Conservation (phyloP, 805 yeast species). For the Blastobotrys parvus region DNA sequence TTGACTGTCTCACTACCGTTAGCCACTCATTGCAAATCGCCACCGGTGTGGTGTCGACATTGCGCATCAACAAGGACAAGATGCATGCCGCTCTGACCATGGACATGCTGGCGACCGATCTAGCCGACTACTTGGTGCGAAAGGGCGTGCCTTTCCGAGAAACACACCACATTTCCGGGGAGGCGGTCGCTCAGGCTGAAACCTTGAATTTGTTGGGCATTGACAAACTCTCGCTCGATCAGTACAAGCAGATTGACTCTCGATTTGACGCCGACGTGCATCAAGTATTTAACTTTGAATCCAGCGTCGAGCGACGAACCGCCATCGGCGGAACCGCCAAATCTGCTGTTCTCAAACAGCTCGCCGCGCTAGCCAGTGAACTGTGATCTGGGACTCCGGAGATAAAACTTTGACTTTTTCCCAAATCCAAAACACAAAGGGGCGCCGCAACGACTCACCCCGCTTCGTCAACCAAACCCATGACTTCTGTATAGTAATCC, state of each 20-base stretch:
- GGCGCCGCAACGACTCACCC: too few relatives aligned
- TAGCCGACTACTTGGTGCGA: slow-evolving; percentile 95
- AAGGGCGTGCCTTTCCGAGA: slow-evolving; percentile 99
- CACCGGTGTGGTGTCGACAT: slow-evolving; percentile 91
- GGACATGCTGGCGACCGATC: slow-evolving; percentile 99
- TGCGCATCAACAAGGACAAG: slow-evolving; percentile 57
- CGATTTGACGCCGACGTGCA: slow-evolving; percentile 77
- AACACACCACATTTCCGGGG: slow-evolving; percentile 98
- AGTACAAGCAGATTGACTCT: slow-evolving; percentile 68
- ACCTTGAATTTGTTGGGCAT: slow-evolving; percentile 69
- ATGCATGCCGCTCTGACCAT: slow-evolving; percentile 89
- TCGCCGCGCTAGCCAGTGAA: neutral
- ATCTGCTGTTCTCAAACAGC: slow-evolving; percentile 74
- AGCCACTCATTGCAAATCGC: slow-evolving; percentile 92
- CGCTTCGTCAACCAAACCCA: too few relatives aligned
- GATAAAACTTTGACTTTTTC: neutral
- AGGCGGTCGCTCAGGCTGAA: slow-evolving; percentile 90
- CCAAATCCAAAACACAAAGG: neutral
- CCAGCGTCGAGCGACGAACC: slow-evolving; percentile 90
- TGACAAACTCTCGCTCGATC: slow-evolving; percentile 70
- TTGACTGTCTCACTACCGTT: slow-evolving; percentile 82
- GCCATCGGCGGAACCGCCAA: slow-evolving; percentile 98
- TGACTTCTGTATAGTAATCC: too few relatives aligned
- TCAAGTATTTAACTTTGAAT: slow-evolving; percentile 85
- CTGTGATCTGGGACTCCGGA: too few relatives aligned